Conservation (phyloP, 495 filamentous ascomycete species). For the Cryomyces minteri region DNA sequence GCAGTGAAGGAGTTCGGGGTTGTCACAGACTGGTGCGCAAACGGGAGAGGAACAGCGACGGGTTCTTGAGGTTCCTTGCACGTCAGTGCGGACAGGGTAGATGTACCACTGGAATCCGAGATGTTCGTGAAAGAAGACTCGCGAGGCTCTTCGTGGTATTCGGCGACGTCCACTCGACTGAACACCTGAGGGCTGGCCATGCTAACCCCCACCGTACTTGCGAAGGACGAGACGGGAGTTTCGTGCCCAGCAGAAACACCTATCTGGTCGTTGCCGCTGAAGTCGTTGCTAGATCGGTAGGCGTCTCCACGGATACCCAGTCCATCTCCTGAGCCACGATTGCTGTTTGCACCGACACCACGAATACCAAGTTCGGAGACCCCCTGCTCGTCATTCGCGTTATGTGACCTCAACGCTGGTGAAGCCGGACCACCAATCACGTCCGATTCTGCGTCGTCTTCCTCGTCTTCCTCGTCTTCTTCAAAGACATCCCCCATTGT, state of each 20-base stretch:
- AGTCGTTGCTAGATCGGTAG: too few species aligned
- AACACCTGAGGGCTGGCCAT: neutral
- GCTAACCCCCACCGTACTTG: too few species aligned
- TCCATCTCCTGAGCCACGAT: too few species aligned
- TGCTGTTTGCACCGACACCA: too few species aligned
- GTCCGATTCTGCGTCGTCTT: constrained; percentile 1
- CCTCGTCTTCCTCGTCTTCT: constrained; percentile 82
- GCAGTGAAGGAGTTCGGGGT: constrained; percentile 3
- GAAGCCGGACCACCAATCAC: too few species aligned
- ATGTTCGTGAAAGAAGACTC: constrained; percentile 26
- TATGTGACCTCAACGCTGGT: constrained; percentile 5
- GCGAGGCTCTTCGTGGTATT: constrained; percentile 24
- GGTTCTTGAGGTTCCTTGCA: constrained; percentile 22
- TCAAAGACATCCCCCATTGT: constrained; percentile 85
- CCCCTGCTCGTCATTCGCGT: constrained; percentile 21
- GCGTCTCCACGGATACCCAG: too few species aligned
- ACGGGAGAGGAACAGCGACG: constrained; percentile 14
- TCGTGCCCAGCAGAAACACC: too few species aligned
- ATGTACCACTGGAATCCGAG: constrained; percentile 38
- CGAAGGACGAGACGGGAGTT: too few species aligned
- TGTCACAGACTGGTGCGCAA: too few species aligned
- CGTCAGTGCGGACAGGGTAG: constrained; percentile 11
- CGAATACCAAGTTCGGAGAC: too few species aligned
- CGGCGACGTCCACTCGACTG: constrained; percentile 22
- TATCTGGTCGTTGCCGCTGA: too few species aligned